These are phyloP conservation scores for Podospora australis DNA, from an alignment of 495 filamentous ascomycete species.

Conservation along the genomic window DNA sequence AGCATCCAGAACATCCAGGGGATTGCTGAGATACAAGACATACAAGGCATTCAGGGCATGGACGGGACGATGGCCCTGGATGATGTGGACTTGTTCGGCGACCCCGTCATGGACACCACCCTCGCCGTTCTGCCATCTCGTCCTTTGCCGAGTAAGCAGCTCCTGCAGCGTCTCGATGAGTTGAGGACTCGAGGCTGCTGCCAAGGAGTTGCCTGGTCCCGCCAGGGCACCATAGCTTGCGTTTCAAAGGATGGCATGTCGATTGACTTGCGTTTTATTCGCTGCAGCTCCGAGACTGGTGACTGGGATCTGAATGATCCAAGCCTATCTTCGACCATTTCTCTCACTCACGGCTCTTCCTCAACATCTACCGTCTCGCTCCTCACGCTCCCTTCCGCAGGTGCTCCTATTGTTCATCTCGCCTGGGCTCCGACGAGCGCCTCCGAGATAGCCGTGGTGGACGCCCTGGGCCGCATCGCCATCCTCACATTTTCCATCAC, in stretches of 20 bases:
- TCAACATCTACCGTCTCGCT: no score
- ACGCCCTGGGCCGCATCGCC: conserved; percentile 64
- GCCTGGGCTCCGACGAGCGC: conserved; percentile 64
- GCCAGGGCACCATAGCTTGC: conserved; percentile 76
- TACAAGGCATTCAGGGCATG: conserved; percentile 21
- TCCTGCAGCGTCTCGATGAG: conserved; percentile 71
- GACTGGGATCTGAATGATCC: conserved; percentile 70
- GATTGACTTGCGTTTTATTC: conserved; percentile 65
- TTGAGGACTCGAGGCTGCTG: conserved; percentile 71
- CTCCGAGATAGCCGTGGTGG: conserved; percentile 69
- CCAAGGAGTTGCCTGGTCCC: conserved; percentile 89
- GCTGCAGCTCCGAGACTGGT: conserved; percentile 61
- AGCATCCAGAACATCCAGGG: conserved; percentile 4
- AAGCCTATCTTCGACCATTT: conserved; percentile 29
- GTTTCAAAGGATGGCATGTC: conserved; percentile 63
- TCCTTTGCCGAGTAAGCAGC: conserved; percentile 53
- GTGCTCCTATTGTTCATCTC: conserved; percentile 61
- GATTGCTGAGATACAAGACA: conserved; percentile 3
- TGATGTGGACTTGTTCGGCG: conserved; percentile 73
- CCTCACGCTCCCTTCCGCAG: conserved; percentile 26
- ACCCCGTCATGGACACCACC: conserved; percentile 44
- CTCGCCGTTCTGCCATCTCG: conserved; percentile 43
- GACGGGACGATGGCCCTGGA: conserved; percentile 47
- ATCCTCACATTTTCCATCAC: conserved; percentile 57
- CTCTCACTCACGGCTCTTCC: conserved; percentile 38